Evolutionary conservation across 2,329 filamentous ascomycete genomes (phyloP), one percentile per base, ranked within the genome.

Genomic region (Bipolaris gigantea): DNA sequence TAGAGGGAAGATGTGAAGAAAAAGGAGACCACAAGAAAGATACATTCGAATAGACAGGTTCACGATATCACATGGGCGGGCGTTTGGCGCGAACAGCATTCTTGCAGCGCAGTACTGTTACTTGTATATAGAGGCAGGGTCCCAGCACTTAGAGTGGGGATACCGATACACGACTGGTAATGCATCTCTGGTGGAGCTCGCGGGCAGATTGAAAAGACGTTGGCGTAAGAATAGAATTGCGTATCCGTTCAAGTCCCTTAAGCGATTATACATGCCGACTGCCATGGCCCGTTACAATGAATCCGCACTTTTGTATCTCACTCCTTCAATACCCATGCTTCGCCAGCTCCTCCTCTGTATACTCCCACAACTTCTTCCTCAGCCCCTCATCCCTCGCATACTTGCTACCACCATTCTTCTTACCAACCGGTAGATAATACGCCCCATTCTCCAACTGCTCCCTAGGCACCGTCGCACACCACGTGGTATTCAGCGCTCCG

Each of bases 401-500:
- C 23, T n/a, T 52, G 44, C 66, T 72, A 7, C 69, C 71, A 1
- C 15, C 23, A n/a, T 34, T 57, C 53, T 54, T 38, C 34, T 59
- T 60, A 0, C 71, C 73, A 0, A 76, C 66, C 1, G 73, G 73
- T 18, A 51, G 59, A 59, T 80, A 81, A 57, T 76, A 81, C 34
- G 57, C 70, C 0, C 79, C 79, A 55, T 71, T 77, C 47, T 60
- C 63, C 19, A 80, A 54, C n/a, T 71, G 61, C 13, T 65, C 63
- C 59, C 64, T 74, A 3, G 43, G 46, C 47, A 56, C 66, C 0
- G 71, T 74, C 6, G 73, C 74, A 18, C 73, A 74, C 77, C 77
- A 80, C 9, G 78, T 74, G 60, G 76, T 72, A 50, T 74, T 79
- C 64, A 73, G 57, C 9, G 75, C 71, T 6, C 77, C 77, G 3